Percentiles rank a stretch among this genome's conserved stretches.
phyloP scores from a whole-genome alignment of 768 basidiomycete genomes.

The Naganishia randhawae region DNA sequence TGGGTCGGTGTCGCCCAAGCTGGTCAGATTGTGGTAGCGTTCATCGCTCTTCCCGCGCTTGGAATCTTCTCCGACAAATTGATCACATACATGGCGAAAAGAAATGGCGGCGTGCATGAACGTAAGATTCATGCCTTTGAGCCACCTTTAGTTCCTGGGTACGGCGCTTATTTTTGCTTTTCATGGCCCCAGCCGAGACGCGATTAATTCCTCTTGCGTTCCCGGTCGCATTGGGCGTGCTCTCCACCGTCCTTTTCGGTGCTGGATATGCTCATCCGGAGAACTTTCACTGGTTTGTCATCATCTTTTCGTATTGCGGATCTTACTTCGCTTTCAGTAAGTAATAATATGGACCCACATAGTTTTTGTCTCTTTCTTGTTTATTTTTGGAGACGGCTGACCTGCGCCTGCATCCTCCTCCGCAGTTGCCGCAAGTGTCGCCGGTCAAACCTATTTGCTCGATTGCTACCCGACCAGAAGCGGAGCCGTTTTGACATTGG shows the following conservation, averaged over 20 bases:
- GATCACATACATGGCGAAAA: conserved; percentile 10
- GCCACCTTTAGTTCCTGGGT: neutral
- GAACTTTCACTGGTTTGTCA: conserved; percentile 7
- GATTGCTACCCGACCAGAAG: conserved; percentile 8
- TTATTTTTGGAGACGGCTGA: too few species aligned
- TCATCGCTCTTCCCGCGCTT: neutral
- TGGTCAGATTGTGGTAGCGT: neutral
- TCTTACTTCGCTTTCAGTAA: conserved; percentile 12
- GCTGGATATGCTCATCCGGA: conserved; percentile 2
- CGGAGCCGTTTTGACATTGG: neutral
- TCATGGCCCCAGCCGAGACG: neutral
- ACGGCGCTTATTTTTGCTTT: neutral
- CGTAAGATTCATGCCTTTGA: neutral
- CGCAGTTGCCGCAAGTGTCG: conserved; percentile 7
- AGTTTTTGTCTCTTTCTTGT: too few species aligned
- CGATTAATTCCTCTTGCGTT: conserved; percentile 14
- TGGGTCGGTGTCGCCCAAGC: conserved; percentile 11
- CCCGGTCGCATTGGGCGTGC: neutral
- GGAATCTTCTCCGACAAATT: conserved; percentile 13
- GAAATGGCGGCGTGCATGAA: conserved; percentile 2
- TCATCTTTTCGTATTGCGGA: conserved; percentile 10
- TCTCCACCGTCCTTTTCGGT: conserved; percentile 7
- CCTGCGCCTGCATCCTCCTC: neutral
- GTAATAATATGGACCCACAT: neutral
- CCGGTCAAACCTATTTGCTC: conserved; percentile 6